Percentiles rank a stretch among this genome's conserved stretches.
These are phyloP conservation scores for Glycyrrhiza uralensis DNA, from an alignment of 306 rosid genomes.

Conservation along the genomic window DNA sequence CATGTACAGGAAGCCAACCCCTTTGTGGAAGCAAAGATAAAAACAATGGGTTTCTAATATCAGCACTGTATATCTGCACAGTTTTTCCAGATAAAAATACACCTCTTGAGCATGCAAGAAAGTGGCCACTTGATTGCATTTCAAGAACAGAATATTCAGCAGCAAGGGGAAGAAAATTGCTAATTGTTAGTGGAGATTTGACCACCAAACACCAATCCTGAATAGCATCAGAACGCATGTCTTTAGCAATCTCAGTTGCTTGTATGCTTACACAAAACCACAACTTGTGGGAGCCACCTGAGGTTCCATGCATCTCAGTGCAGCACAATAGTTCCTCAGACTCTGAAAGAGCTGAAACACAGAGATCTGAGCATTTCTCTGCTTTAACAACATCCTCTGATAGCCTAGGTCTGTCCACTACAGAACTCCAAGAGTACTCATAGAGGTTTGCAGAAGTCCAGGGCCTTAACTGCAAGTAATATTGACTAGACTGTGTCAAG, in stretches of 20 bases:
- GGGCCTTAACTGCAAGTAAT: conserved; percentile 72
- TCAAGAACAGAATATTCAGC: conserved; percentile 91
- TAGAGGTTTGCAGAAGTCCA: conserved; percentile 35
- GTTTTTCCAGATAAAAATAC: conserved; percentile 70
- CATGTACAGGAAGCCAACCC: conserved; percentile 93
- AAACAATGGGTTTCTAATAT: conserved; percentile 89
- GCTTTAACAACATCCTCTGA: conserved; percentile 39
- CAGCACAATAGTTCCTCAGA: conserved; percentile 80
- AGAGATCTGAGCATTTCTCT: conserved; percentile 46
- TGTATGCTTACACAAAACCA: conserved; percentile 90
- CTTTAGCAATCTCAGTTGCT: conserved; percentile 89
- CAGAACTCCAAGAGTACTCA: conserved; percentile 87
- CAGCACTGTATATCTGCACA: conserved; percentile 71
- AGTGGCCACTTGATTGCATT: conserved; percentile 72
- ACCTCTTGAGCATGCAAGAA: conserved; percentile 73
- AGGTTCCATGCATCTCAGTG: conserved; percentile 60
- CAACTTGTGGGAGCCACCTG: conserved; percentile 57
- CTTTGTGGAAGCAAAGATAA: conserved; percentile 87
- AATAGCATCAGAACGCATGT: conserved; percentile 81
- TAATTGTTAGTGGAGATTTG: conserved; percentile 76
- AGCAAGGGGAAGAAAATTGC: conserved; percentile 89
- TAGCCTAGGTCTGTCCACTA: conserved; percentile 47
- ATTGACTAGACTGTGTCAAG: conserved; percentile 61
- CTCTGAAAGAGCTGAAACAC: conserved; percentile 72
- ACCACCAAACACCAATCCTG: conserved; percentile 92